Evolutionary conservation across 192 early-diverging fungal genomes (phyloP).

Genomic region (Piromyces finnis): DNA sequence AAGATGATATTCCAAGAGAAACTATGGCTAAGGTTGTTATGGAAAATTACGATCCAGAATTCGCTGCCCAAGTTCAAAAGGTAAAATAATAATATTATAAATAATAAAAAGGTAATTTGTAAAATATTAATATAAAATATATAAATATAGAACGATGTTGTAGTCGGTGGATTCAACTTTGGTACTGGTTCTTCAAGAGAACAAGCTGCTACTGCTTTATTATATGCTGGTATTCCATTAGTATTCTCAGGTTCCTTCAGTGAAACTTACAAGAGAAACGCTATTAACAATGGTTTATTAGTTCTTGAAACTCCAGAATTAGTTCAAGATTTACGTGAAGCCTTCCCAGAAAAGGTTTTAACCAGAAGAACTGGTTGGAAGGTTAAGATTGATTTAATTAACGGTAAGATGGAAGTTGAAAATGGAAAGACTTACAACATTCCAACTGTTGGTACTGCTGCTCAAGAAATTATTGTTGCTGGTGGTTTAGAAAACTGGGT

Average conservation of each 20-base stretch:
- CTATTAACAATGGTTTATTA: conserved; percentile 92
- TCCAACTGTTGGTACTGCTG: conserved; percentile 67
- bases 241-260: conserved; percentile 83
- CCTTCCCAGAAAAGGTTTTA: conserved; percentile 12
- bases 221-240: conserved; percentile 66
- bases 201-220: conserved; percentile 89
- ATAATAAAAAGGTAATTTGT: not conserved
- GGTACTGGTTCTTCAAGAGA: conserved; percentile 94
- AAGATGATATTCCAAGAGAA: conserved; percentile 78
- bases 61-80: conserved; percentile 41
- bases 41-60: conserved; percentile 94
- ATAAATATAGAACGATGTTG: conserved; percentile 44
- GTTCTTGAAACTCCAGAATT: conserved; percentile 74
- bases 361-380: conserved; percentile 64
- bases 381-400: conserved; percentile 48
- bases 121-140: too few species aligned
- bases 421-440: conserved; percentile 13
- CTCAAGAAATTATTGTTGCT: conserved; percentile 91
- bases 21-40: conserved; percentile 89
- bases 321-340: conserved; percentile 48
- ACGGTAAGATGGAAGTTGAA: conserved; percentile 35
- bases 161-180: conserved; percentile 91
- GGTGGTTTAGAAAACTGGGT: conserved; percentile 95
- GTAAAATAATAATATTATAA: conserved; percentile 5
- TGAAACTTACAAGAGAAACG: conserved; percentile 98